These are phyloP conservation scores for Raddia guianensis DNA, from an alignment of 176 grass and related monocot genomes.

Conservation along the genomic window DNA sequence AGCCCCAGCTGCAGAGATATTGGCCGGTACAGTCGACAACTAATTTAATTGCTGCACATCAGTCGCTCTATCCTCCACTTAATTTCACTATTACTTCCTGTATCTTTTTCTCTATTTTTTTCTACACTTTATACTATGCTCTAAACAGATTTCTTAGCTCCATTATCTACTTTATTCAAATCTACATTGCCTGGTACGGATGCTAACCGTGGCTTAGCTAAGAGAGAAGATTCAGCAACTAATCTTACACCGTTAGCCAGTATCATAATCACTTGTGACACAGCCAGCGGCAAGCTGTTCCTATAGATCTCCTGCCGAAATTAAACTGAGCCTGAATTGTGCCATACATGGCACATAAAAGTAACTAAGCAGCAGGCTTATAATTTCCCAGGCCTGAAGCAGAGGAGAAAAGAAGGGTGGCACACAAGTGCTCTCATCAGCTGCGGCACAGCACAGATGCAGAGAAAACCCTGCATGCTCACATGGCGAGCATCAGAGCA, in stretches of 20 bases:
- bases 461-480: background rate
- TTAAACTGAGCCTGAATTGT: conserved; percentile 10
- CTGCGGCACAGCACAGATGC: background rate
- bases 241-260: background rate
- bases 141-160: too few species aligned
- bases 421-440: background rate
- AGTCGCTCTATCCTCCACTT: too few species aligned
- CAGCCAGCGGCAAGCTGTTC: conserved; percentile 4
- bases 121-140: too few species aligned
- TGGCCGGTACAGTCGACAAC: conserved; percentile 19
- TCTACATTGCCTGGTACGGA: too few species aligned
- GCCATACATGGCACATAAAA: background rate
- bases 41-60: background rate
- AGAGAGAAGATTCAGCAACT: conserved; percentile 22
- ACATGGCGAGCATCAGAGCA: conserved; percentile 10
- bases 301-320: conserved; percentile 10
- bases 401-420: background rate
- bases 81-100: too few species aligned
- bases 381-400: background rate
- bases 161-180: too few species aligned
- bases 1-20: conserved; percentile 40
- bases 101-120: too few species aligned
- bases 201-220: conserved; percentile 26
- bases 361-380: too few species aligned
- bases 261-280: conserved; percentile 18